Base-by-base conservation (phyloP, 371 early-diverging fungal genomes). In the Lichtheimia ramosa region DNA sequence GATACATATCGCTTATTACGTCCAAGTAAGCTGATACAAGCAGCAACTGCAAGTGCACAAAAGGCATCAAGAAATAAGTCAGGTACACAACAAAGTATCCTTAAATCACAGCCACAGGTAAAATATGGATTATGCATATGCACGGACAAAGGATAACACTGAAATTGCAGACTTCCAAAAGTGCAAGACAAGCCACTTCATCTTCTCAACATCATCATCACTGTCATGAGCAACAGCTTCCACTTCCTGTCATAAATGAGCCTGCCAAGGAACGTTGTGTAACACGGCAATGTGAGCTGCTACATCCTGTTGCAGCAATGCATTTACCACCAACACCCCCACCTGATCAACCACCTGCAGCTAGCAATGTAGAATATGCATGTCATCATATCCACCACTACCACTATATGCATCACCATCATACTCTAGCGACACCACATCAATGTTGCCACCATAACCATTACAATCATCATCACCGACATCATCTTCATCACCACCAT, bases 241-340 rank as follows among this genome's bases (percentile, higher is more conserved):
- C 51, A 18, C 21, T 43, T 16, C 56, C 56, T 27, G 43, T 43
- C 43, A 43, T 55, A 5, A 41, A 55, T 55, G 42, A 41, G 23
- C 56, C 42, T 8, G 18, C 54, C 54, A 54, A 25, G n/a, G 24
- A 43, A n/a, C 18, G 21, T 8, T 41, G 56, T 43, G 46, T 21
- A 25, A 43, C 56, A 20, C 43, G 41, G 18, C 41, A 55, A 55
- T 43, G 43, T 43, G 56, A 55, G 16, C 25, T 55, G 56, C 43
- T 55, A 25, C 56, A 55, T 25, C 46, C 53, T 18, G 41, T 13
- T 16, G 5, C 12, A 12, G 14, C 53, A 40, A 20, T 41, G 56
- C 56, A 27, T 55, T n/a, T 43, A 27, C 56, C 56, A 10, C 56
- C 56, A 55, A 55, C 56, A 18, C 56, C 56, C 18, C 56, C 56